phyloP scores from a whole-genome alignment of 2,329 filamentous ascomycete species.

The Mollisiaceae sp. region DNA sequence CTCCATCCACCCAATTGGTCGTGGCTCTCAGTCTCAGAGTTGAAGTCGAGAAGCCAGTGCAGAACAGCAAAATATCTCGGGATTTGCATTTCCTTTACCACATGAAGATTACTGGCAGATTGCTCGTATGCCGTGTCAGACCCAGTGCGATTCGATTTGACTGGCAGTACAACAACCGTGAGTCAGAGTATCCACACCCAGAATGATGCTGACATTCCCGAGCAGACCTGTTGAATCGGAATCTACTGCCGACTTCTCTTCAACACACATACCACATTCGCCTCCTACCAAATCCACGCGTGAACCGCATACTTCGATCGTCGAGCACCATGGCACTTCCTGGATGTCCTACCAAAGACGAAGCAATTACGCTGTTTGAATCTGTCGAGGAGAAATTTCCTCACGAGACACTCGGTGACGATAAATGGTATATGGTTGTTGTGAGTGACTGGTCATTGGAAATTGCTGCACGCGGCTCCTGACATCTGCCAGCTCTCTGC shows the following conservation, averaged over 20 bases:
- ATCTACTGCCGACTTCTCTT: not conserved
- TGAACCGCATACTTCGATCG: not conserved
- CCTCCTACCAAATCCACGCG: too few species aligned
- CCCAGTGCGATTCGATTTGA: not conserved
- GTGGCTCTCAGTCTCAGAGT: too few species aligned
- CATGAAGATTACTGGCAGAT: not conserved
- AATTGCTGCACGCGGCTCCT: not conserved
- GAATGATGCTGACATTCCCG: not conserved
- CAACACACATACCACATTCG: too few species aligned
- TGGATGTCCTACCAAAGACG: slow-evolving; percentile 44
- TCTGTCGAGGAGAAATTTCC: slow-evolving; percentile 51
- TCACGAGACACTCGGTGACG: slow-evolving; percentile 45
- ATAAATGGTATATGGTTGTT: slow-evolving; percentile 53
- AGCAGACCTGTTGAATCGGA: not conserved
- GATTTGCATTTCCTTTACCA: not conserved
- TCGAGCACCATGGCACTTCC: slow-evolving; percentile 26
- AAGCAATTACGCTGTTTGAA: slow-evolving; percentile 49
- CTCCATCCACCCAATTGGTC: too few species aligned
- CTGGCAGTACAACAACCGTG: not conserved
- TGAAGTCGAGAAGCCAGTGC: not conserved
- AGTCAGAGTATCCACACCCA: not conserved
- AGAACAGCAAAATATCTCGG: not conserved
- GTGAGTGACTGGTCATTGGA: slow-evolving; percentile 38
- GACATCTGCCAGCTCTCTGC: slow-evolving; percentile 44
- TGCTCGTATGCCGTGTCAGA: not conserved